Evolutionary conservation across 495 filamentous ascomycete genomes (phyloP), one percentile per base, ranked within the genome.

Genomic region (Penicillium desertorum): DNA sequence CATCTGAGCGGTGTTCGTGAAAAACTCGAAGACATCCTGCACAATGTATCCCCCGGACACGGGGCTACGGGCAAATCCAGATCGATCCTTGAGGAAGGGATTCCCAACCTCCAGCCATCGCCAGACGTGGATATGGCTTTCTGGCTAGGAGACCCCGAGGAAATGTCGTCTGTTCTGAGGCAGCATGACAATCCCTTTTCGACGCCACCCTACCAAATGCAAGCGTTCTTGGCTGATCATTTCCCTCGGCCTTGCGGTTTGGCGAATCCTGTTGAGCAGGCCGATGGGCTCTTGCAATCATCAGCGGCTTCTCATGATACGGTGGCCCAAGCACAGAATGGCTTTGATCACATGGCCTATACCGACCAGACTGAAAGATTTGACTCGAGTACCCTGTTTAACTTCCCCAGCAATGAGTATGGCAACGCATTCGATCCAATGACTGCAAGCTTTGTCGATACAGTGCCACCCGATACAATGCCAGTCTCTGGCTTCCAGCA

Each of bases 21-120:
- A 1, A 49, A 9, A 16, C 16, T 62, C 11, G 44, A 46, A 48
- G 27, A 30, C 23, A 41, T 62, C 22, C 23, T 65, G 19, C 32
- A 36, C 32, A n/a, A 12, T 20, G 10, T 54, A 1, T 34, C 36
- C 5, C 27, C 46, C 47, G 2, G 16, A 16, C 9, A 46, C 5
- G 17, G 29, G 12, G 14, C 22, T 9, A 17, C 23, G 1, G 23
- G 12, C 16, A 37, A 27, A 14, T n/a, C 11, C 1, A 5, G 14
- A 14, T 2, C 8, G 29, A 27, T 37, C 22, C 44, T 64, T 4
- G 25, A 55, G 0, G 30, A 50, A 2, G 16, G 39, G 1, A 51
- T 64, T 19, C 58, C 61, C 19, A 12, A 23, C 7, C 2, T 64
- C 7, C 36, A 17, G 1, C n/a, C 58, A 14, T 16, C 34, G 16